phyloP scores from a whole-genome alignment of 768 basidiomycete genomes.

The Candolleomyces efflorescens region DNA sequence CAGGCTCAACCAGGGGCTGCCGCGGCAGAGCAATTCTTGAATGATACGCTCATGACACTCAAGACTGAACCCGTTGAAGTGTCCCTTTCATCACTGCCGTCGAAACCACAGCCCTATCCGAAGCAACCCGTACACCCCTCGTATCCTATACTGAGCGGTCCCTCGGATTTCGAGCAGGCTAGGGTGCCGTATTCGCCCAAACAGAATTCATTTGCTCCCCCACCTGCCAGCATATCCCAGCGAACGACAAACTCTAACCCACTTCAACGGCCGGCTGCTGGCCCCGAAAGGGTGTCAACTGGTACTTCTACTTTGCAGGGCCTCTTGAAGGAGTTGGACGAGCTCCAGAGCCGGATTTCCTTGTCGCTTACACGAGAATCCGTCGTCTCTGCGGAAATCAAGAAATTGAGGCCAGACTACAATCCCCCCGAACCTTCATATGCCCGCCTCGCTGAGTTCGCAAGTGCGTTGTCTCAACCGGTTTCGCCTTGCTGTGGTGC shows the following conservation, averaged over 20 bases:
- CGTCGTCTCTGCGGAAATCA: not conserved
- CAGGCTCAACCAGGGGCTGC: not conserved
- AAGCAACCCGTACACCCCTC: no score
- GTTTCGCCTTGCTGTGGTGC: not conserved
- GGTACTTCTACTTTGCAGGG: not conserved
- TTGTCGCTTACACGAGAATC: not conserved
- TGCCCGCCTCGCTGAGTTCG: not conserved
- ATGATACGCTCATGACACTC: not conserved
- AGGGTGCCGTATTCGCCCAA: no score
- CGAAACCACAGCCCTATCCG: no score
- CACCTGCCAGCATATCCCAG: no score
- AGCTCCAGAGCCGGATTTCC: not conserved
- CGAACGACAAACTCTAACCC: no score
- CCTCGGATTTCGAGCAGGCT: no score
- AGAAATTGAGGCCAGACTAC: not conserved
- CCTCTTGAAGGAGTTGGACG: not conserved
- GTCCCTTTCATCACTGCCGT: not conserved
- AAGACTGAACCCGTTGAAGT: constrained; percentile 4
- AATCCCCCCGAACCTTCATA: no score
- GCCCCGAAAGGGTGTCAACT: no score
- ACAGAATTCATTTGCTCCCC: no score
- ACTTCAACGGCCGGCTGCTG: no score
- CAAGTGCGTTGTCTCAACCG: not conserved
- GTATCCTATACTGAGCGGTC: no score
- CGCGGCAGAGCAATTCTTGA: not conserved